phyloP scores from a whole-genome alignment of 164 flowering plant genomes.

The Taxillus chinensis region DNA sequence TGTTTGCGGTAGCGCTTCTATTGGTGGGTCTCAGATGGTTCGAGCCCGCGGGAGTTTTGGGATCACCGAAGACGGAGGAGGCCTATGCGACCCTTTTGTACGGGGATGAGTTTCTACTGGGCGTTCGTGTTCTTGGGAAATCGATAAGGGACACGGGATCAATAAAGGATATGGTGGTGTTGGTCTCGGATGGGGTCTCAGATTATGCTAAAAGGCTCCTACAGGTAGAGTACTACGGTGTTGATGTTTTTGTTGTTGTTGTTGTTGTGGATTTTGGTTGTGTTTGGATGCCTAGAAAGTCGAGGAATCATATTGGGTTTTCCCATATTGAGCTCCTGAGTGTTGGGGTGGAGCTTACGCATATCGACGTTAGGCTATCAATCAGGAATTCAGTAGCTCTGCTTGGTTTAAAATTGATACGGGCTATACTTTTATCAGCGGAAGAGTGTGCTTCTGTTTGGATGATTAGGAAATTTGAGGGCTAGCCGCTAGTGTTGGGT shows the following conservation, averaged over 20 bases:
- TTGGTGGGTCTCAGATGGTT: background rate
- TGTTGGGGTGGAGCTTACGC: too few relatives aligned
- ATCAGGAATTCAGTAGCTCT: too few relatives aligned
- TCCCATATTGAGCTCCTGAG: too few relatives aligned
- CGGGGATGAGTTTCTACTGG: slow-evolving; percentile 91
- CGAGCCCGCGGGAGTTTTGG: background rate
- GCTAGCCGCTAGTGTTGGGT: too few relatives aligned
- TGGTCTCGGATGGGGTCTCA: slow-evolving; percentile 96
- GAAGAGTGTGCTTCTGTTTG: too few relatives aligned
- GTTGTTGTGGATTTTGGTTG: background rate
- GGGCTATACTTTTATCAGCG: too few relatives aligned
- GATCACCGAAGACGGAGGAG: slow-evolving; percentile 31
- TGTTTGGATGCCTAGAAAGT: slow-evolving; percentile 1
- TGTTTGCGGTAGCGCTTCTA: background rate
- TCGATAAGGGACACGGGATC: slow-evolving; percentile 85
- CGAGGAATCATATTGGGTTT: too few relatives aligned
- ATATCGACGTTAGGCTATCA: too few relatives aligned
- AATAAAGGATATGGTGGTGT: slow-evolving; percentile 75
- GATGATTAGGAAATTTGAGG: too few relatives aligned
- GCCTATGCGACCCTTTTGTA: slow-evolving; percentile 87
- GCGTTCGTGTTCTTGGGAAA: slow-evolving; percentile 89
- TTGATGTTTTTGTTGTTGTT: background rate
- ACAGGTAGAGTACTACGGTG: slow-evolving; percentile 48
- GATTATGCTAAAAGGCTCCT: slow-evolving; percentile 72
- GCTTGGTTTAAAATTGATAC: too few relatives aligned